phyloP scores from a whole-genome alignment of 2,329 filamentous ascomycete species.

The Venturia effusa region DNA sequence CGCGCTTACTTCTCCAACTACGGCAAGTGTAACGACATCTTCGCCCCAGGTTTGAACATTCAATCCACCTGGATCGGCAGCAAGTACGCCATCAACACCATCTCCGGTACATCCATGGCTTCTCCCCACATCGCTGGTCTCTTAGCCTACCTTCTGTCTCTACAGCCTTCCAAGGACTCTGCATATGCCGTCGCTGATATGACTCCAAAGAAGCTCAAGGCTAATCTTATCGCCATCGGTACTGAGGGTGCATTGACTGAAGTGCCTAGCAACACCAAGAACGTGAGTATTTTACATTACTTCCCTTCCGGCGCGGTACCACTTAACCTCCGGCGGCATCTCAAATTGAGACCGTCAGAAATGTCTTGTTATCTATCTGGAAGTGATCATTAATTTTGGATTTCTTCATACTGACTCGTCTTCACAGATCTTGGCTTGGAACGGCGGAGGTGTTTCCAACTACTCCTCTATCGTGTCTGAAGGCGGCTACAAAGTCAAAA shows the following conservation, averaged over 20 bases:
- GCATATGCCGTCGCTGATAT: conserved; percentile 83
- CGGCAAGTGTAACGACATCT: conserved; percentile 99
- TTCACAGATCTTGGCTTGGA: conserved; percentile 76
- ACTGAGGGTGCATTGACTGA: conserved; percentile 69
- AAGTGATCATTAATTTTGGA: conserved; percentile 13
- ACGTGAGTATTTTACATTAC: conserved; percentile 40
- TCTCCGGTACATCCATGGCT: conserved; percentile 98
- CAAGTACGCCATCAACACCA: conserved; percentile 94
- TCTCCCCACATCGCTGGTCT: conserved; percentile 95
- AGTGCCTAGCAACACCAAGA: conserved; percentile 76
- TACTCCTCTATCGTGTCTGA: conserved; percentile 70
- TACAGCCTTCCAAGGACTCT: conserved; percentile 82
- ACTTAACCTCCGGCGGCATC: neutral
- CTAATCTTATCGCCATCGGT: conserved; percentile 70
- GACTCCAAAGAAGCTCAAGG: conserved; percentile 90
- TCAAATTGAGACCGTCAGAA: conserved; percentile 12
- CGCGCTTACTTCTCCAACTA: conserved; percentile 99
- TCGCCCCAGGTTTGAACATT: conserved; percentile 93
- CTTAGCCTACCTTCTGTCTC: conserved; percentile 93
- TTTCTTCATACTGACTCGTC: neutral
- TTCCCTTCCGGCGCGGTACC: neutral
- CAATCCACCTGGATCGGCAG: conserved; percentile 97
- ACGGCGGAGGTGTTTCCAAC: conserved; percentile 91
- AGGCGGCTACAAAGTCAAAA: conserved; percentile 54
- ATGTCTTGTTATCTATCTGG: neutral